A percentile compares a stretch with the other conserved stretches of the same genome.
phyloP scores from a whole-genome alignment of 257 asterid species.

The Solanum raphanifolium region DNA sequence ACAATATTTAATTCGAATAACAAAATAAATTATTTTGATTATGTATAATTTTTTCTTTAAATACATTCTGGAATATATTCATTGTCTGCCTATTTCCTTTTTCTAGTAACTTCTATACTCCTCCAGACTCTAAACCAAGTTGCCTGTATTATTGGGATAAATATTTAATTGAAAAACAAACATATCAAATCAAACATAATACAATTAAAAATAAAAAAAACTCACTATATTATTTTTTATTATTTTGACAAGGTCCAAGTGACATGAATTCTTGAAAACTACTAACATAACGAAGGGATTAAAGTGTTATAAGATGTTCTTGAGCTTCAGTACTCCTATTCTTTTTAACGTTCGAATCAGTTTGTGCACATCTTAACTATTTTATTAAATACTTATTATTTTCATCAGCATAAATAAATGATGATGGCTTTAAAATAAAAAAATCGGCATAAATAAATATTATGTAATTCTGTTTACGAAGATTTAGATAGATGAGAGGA shows the following conservation, averaged over 20 bases:
- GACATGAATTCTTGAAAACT: background rate
- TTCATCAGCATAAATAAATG: too few species aligned
- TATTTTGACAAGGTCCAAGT: background rate
- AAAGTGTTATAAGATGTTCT: background rate
- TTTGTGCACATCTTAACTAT: rapidly evolving
- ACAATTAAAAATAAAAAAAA: background rate
- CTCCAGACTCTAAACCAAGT: background rate
- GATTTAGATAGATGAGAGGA: background rate
- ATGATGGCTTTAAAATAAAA: too few species aligned
- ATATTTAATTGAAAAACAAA: background rate
- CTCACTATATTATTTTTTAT: background rate
- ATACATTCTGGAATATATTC: background rate
- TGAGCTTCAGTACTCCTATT: slow-evolving; percentile 6
- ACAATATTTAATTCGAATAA: background rate
- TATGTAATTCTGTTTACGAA: background rate
- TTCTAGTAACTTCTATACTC: background rate
- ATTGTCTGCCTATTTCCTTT: background rate
- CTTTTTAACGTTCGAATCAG: background rate
- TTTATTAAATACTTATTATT: background rate
- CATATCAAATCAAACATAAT: background rate
- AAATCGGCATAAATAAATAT: too few species aligned
- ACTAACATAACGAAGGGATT: background rate
- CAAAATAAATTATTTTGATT: background rate
- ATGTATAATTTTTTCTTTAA: background rate
- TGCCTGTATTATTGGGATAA: background rate